Percentiles rank a stretch among this genome's conserved stretches.
Conservation (phyloP, 257 asterid genomes). For the Solanum sparsipilum region DNA sequence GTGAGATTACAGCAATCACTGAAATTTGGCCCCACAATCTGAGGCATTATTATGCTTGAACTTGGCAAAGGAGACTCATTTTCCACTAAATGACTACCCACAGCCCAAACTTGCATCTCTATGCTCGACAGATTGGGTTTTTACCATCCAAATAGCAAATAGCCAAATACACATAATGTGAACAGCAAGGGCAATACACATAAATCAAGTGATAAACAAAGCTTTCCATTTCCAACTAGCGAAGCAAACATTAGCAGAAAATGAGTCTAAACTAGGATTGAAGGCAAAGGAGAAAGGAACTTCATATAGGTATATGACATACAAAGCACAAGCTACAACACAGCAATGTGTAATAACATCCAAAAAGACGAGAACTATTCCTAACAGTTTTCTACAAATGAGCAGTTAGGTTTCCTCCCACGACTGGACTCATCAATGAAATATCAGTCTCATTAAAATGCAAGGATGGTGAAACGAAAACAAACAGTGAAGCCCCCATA, state of each 20-base stretch:
- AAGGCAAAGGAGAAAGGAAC: neutral
- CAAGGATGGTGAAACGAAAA: neutral
- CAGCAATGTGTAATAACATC: neutral
- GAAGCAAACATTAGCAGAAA: neutral
- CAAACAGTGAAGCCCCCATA: neutral
- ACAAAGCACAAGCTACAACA: neutral
- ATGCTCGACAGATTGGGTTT: neutral
- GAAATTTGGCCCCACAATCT: neutral
- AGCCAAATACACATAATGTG: neutral
- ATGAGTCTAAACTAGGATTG: neutral
- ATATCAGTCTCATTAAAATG: neutral
- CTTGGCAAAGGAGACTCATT: neutral
- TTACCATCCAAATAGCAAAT: neutral
- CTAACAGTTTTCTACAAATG: neutral
- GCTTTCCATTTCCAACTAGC: neutral
- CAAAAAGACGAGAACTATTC: neutral
- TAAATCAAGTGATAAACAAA: neutral
- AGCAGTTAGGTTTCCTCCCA: neutral
- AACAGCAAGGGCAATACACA: neutral
- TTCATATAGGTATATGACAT: neutral
- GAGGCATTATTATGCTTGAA: neutral
- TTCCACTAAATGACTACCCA: constrained; percentile 4
- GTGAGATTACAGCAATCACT: neutral
- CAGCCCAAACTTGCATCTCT: constrained; percentile 2
- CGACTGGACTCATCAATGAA: neutral